Conservation (phyloP, 2,329 filamentous ascomycete genomes). For the Anisogramma anomala region DNA sequence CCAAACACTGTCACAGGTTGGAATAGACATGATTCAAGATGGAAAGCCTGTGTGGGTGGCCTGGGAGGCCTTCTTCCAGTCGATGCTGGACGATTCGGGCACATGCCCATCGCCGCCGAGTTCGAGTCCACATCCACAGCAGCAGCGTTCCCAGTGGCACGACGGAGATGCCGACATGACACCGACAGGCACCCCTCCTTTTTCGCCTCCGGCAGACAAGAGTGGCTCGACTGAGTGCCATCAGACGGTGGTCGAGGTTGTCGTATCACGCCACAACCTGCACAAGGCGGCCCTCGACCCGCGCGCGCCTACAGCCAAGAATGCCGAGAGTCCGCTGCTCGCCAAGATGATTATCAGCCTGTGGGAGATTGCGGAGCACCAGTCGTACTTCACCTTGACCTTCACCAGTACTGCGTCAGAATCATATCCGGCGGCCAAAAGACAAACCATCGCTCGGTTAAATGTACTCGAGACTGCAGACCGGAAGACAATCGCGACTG, state of each 20-base stretch:
- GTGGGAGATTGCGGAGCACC: constrained; percentile 56
- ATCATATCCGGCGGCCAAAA: constrained; percentile 22
- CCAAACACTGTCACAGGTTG: constrained; percentile 56
- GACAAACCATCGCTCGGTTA: constrained; percentile 28
- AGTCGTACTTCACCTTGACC: constrained; percentile 61
- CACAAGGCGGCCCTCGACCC: constrained; percentile 29
- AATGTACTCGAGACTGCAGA: constrained; percentile 35
- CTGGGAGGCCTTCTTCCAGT: constrained; percentile 48
- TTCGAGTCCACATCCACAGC: constrained; percentile 14
- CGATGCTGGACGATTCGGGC: constrained; percentile 34
- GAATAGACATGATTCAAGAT: constrained; percentile 62
- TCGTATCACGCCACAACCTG: constrained; percentile 43
- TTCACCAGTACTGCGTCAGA: constrained; percentile 51
- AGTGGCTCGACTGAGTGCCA: constrained; percentile 12
- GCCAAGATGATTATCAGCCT: constrained; percentile 69
- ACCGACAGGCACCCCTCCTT: background rate
- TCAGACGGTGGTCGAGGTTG: constrained; percentile 54
- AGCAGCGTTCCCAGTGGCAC: background rate
- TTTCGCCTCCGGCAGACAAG: constrained; percentile 4
- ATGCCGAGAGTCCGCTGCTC: constrained; percentile 34
- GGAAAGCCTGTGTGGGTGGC: constrained; percentile 48
- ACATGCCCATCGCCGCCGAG: background rate
- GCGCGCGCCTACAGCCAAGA: constrained; percentile 23
- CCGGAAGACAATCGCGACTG: constrained; percentile 31
- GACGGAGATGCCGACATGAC: too few relatives aligned